Base-by-base conservation (phyloP, 768 basidiomycete genomes). In the Tulasnella sp. region DNA sequence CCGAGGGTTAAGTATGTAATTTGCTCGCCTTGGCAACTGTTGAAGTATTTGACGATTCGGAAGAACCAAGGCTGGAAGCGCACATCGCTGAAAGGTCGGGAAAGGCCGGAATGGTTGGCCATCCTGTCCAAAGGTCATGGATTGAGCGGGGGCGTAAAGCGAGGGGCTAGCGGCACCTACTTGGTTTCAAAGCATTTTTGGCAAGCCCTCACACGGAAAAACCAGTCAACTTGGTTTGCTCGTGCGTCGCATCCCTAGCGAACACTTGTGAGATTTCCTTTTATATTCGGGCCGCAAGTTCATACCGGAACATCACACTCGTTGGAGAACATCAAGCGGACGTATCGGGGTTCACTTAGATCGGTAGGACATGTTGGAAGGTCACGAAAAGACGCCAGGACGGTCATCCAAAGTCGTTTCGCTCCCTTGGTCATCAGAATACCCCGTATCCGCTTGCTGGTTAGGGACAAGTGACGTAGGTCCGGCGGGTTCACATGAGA, bases 291-390 rank as follows among this genome's bases (percentile, higher is more conserved):
- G 10, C 24, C 21, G 1, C 24, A 9, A 24, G 52, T 24, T 24
- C 52, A 31, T 27, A 68, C 62, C 34, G 10, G 27, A 16, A 12
- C 27, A n/a, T 34, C 31, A 40, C 78, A 79, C 31, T 36, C 36
- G 27, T 36, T 34, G 42, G 78, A 21, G 58, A 56, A 77, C 31
- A 80, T 39, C 77, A 80, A 62, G 18, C 27, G 38, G 31, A 74
- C 74, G 44, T 80, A 80, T 58, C 44, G 71, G 10, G 79, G 79
- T 44, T 80, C 79, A 36, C 19, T 46, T 16, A 80, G 74, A 24
- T 80, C 79, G 7, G 31, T 31, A 6, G 79, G 79, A 68, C 79
- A 80, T 31, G 31, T 31, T 4, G 79, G 79, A 31, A 80, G 56
- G 31, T 27, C 74, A 21, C 27, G 24, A 7, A 78, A 34, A 14